Conservation (phyloP, 2,329 filamentous ascomycete species). For the Aspergillus neoniger region DNA sequence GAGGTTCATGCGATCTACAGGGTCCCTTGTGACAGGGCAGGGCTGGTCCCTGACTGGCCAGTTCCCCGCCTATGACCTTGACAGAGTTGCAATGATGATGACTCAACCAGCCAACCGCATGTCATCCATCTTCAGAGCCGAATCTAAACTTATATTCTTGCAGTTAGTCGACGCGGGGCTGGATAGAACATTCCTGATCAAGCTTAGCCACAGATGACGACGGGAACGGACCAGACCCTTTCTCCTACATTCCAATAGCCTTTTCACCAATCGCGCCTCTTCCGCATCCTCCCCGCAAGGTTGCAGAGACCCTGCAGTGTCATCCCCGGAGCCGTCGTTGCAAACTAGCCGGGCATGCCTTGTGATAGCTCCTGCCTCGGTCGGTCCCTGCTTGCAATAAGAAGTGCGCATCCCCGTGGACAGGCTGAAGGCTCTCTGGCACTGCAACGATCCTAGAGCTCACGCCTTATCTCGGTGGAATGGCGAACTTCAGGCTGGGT, state of each 20-base stretch:
- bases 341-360: slow-evolving; percentile 13
- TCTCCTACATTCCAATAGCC: slow-evolving; percentile 1
- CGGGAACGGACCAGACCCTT: background rate
- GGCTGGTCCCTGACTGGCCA: background rate
- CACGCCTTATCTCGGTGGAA: slow-evolving; percentile 16
- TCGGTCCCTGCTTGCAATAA: slow-evolving; percentile 13
- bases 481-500: slow-evolving; percentile 33
- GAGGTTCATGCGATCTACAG: background rate
- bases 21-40: background rate
- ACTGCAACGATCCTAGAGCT: slow-evolving; percentile 8
- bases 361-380: slow-evolving; percentile 11
- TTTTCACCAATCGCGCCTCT: slow-evolving; percentile 4
- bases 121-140: background rate
- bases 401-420: slow-evolving; percentile 5
- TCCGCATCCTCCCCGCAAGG: background rate
- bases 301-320: slow-evolving; percentile 6
- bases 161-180: background rate
- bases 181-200: background rate
- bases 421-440: slow-evolving; percentile 7
- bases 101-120: background rate
- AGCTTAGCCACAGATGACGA: slow-evolving; percentile 3
- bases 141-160: background rate
- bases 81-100: background rate
- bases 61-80: background rate
- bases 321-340: background rate